These are phyloP conservation scores for Sindora glabra DNA, from an alignment of 306 rosid genomes.

Conservation along the genomic window DNA sequence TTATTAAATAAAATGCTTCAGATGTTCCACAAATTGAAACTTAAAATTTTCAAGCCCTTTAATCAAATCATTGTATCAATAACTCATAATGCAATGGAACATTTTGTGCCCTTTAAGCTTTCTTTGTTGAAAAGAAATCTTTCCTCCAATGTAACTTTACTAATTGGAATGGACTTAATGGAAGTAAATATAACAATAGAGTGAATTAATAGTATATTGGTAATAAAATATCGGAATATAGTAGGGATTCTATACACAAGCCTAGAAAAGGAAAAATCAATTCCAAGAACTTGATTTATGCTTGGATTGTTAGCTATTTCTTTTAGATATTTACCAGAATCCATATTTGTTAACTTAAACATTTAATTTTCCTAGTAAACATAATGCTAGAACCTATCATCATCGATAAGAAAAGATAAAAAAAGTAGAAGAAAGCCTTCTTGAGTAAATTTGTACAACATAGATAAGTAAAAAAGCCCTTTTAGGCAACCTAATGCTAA, in stretches of 20 bases:
- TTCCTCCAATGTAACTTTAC: slow-evolving; percentile 35
- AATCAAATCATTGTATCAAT: slow-evolving; percentile 42
- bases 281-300: slow-evolving; percentile 35
- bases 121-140: slow-evolving; percentile 46
- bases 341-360: slow-evolving; percentile 49
- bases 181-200: slow-evolving; percentile 48
- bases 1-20: slow-evolving; percentile 33
- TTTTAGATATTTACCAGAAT: slow-evolving; percentile 28
- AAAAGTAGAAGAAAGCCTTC: slow-evolving; percentile 52
- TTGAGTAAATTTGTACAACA: slow-evolving; percentile 36
- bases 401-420: slow-evolving; percentile 26
- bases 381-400: slow-evolving; percentile 54
- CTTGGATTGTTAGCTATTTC: slow-evolving; percentile 24
- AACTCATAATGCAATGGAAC: slow-evolving; percentile 57
- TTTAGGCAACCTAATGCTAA: slow-evolving; percentile 26
- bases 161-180: slow-evolving; percentile 45
- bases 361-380: slow-evolving; percentile 37
- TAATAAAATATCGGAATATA: slow-evolving; percentile 37
- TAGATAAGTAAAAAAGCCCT: slow-evolving; percentile 28
- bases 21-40: slow-evolving; percentile 27
- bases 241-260: slow-evolving; percentile 65
- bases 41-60: slow-evolving; percentile 33
- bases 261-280: slow-evolving; percentile 49
- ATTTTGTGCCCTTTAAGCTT: slow-evolving; percentile 39
- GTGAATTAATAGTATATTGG: slow-evolving; percentile 39